A percentile compares a stretch with the other conserved stretches of the same genome.
phyloP scores from a whole-genome alignment of 1,284 basidiomycete species.

The Sporisorium sorghi region DNA sequence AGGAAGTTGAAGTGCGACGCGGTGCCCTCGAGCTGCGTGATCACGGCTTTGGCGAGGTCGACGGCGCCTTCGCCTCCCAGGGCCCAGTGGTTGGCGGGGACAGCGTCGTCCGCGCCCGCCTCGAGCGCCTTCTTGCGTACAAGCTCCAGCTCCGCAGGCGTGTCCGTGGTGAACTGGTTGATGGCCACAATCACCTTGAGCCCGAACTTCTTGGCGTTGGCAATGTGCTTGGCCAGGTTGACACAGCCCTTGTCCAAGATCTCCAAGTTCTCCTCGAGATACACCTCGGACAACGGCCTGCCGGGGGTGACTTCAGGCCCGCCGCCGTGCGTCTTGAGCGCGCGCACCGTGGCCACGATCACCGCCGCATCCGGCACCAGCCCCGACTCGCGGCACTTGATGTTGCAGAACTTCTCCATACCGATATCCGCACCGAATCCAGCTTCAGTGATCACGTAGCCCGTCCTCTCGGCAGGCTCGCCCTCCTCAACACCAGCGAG shows the following conservation, averaged over 20 bases:
- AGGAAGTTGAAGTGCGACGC: slow-evolving; percentile 65
- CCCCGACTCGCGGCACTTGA: slow-evolving; percentile 95
- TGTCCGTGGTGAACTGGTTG: slow-evolving; percentile 93
- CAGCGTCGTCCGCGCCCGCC: slow-evolving; percentile 92
- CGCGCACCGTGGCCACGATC: slow-evolving; percentile 96
- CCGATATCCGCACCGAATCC: slow-evolving; percentile 99
- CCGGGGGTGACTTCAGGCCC: slow-evolving; percentile 97
- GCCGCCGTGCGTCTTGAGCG: slow-evolving; percentile 98
- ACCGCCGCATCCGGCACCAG: slow-evolving; percentile 92
- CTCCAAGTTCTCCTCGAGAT: slow-evolving; percentile 91
- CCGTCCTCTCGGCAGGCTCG: slow-evolving; percentile 81
- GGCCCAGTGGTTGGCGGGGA: slow-evolving; percentile 88
- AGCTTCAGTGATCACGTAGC: slow-evolving; percentile 97
- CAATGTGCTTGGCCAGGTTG: slow-evolving; percentile 92
- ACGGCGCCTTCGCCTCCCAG: slow-evolving; percentile 64
- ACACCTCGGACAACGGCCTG: slow-evolving; percentile 91
- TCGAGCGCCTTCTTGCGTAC: slow-evolving; percentile 82
- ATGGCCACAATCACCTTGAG: slow-evolving; percentile 96
- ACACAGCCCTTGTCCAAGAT: slow-evolving; percentile 90
- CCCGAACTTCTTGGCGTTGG: slow-evolving; percentile 94
- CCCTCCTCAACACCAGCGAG: slow-evolving; percentile 95
- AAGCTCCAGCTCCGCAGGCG: slow-evolving; percentile 87
- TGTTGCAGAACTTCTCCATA: slow-evolving; percentile 91
- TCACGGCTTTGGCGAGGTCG: slow-evolving; percentile 64
- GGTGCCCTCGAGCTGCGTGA: slow-evolving; percentile 58